These are phyloP conservation scores for Syncephalis plumigaleata DNA, from an alignment of 371 early-diverging fungal species.

Conservation along the genomic window DNA sequence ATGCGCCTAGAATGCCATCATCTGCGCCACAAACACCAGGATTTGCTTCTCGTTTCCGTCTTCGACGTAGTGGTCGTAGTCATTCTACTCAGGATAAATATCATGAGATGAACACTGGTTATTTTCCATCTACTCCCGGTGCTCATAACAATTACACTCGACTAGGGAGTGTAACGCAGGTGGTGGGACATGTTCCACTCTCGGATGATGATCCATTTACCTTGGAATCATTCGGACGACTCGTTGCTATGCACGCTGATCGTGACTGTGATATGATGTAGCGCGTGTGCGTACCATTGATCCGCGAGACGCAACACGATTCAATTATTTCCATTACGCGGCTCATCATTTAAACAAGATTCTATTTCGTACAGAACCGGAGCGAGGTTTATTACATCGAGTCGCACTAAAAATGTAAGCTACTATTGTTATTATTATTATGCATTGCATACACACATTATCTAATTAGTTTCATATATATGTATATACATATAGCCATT, in stretches of 20 bases:
- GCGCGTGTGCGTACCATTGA: conserved; percentile 66
- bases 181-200: too few relatives aligned
- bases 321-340: conserved; percentile 39
- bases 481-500: conserved; percentile 27
- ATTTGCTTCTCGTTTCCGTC: too few relatives aligned
- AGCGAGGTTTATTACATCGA: conserved; percentile 47
- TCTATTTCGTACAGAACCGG: conserved; percentile 53
- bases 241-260: conserved; percentile 35
- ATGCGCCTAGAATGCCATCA: too few relatives aligned
- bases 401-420: conserved; percentile 66
- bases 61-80: too few relatives aligned
- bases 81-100: too few relatives aligned
- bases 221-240: conserved; percentile 43
- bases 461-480: background rate
- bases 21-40: too few relatives aligned
- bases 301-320: conserved; percentile 25
- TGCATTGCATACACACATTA: background rate
- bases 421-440: background rate
- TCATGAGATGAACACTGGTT: too few relatives aligned
- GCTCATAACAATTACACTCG: too few relatives aligned
- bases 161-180: too few relatives aligned
- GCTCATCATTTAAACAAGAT: conserved; percentile 72
- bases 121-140: too few relatives aligned
- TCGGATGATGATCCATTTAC: conserved; percentile 59
- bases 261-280: conserved; percentile 55